Conservation (phyloP, 139 green algal genomes). For the Eudorina sp. region DNA sequence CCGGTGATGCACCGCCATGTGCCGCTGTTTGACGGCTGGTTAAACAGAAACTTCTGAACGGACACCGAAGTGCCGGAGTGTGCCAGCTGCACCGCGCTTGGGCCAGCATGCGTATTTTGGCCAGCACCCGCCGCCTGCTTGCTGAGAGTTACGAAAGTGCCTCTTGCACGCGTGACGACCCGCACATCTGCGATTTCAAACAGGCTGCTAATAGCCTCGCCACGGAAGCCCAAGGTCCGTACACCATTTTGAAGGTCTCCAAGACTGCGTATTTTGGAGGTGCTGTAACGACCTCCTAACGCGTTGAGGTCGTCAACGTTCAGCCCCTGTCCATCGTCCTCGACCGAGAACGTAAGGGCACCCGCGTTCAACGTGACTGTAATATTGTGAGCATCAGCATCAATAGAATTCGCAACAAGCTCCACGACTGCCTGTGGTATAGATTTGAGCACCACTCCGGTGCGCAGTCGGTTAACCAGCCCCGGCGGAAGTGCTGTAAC, state of each 20-base stretch:
- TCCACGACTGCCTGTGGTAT: conserved; percentile 62
- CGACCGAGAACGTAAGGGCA: conserved; percentile 50
- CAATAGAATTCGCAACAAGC: conserved; percentile 64
- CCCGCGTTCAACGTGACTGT: conserved; percentile 45
- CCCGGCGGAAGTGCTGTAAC: neutral
- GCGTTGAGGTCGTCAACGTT: conserved; percentile 12
- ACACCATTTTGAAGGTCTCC: conserved; percentile 9
- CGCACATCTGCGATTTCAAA: conserved; percentile 49
- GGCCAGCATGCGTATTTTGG: neutral
- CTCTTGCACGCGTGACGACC: conserved; percentile 55
- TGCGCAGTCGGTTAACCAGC: conserved; percentile 34
- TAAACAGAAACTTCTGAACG: conserved; percentile 7
- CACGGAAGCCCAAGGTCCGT: conserved; percentile 67
- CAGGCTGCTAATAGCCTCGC: conserved; percentile 67
- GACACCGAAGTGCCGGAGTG: conserved; percentile 9
- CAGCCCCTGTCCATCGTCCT: conserved; percentile 70
- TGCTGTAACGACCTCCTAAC: conserved; percentile 45
- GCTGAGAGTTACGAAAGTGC: conserved; percentile 71
- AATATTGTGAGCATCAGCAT: conserved; percentile 60
- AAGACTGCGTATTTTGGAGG: conserved; percentile 52
- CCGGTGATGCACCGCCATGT: neutral
- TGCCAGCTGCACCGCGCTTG: neutral
- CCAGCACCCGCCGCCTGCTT: neutral
- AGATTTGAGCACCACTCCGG: conserved; percentile 14
- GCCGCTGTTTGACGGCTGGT: conserved; percentile 25